Percentiles rank a stretch among this genome's conserved stretches.
These are phyloP conservation scores for Pseudevernia furfuracea DNA, from an alignment of 495 filamentous ascomycete genomes.

Conservation along the genomic window DNA sequence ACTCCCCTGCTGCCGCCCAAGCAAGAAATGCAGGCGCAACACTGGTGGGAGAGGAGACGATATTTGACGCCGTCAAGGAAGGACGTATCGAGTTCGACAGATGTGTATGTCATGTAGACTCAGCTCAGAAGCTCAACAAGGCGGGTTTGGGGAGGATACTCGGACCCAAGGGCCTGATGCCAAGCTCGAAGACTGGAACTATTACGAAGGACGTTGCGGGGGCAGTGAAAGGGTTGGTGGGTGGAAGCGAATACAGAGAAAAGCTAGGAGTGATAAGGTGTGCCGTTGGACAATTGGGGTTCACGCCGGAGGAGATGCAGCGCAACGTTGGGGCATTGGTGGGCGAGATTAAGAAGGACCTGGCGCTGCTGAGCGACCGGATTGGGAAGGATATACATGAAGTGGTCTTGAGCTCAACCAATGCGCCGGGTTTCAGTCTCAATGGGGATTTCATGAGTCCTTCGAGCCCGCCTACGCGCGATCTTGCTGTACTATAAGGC, in stretches of 20 bases:
- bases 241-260: constrained; percentile 81
- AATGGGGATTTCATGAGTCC: constrained; percentile 64
- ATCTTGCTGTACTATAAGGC: constrained; percentile 41
- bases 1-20: constrained; percentile 57
- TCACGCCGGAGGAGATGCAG: constrained; percentile 76
- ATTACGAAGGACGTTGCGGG: constrained; percentile 69
- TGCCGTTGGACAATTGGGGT: constrained; percentile 83
- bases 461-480: constrained; percentile 46
- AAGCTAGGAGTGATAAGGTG: constrained; percentile 74
- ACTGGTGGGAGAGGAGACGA: constrained; percentile 72
- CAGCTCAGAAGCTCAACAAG: constrained; percentile 63
- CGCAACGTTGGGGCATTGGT: constrained; percentile 79
- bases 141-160: constrained; percentile 70
- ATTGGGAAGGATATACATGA: constrained; percentile 79
- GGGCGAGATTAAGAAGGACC: constrained; percentile 67
- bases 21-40: constrained; percentile 69
- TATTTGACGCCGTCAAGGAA: constrained; percentile 72
- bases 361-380: constrained; percentile 57
- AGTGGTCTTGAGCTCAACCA: constrained; percentile 86
- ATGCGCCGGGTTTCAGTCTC: constrained; percentile 77
- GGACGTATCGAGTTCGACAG: constrained; percentile 79
- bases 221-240: constrained; percentile 68
- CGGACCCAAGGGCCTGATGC: constrained; percentile 88
- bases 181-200: constrained; percentile 75
- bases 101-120: constrained; percentile 77